phyloP scores from a whole-genome alignment of 352 stramenopile genomes.

The Blastocystis sp. region DNA sequence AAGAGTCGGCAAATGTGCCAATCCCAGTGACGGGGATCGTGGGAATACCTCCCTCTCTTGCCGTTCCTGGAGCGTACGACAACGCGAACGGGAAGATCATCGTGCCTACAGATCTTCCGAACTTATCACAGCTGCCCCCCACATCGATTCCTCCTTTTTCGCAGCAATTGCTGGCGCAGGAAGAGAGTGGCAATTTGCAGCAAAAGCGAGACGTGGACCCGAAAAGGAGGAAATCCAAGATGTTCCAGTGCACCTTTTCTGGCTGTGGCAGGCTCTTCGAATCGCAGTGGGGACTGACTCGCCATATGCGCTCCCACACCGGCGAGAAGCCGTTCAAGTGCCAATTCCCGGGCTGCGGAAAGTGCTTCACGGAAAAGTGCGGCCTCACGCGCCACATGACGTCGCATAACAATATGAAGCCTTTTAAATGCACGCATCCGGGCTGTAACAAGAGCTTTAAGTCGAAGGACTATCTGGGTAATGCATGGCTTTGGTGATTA shows the following conservation, averaged over 20 bases:
- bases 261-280: constrained; percentile 52
- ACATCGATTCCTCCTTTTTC: constrained; percentile 8
- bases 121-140: background rate
- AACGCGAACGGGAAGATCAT: constrained; percentile 47
- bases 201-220: background rate
- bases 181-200: background rate
- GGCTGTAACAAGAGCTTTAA: constrained; percentile 71
- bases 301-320: constrained; percentile 58
- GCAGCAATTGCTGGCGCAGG: constrained; percentile 11
- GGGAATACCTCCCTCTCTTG: background rate
- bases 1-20: constrained; percentile 25
- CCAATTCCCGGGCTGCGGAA: constrained; percentile 50
- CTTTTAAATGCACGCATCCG: constrained; percentile 69
- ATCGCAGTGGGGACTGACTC: constrained; percentile 46
- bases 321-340: constrained; percentile 66
- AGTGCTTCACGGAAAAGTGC: constrained; percentile 71
- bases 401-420: constrained; percentile 69
- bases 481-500: background rate
- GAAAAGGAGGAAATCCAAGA: constrained; percentile 1
- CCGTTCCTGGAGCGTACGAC: constrained; percentile 7
- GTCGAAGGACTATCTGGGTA: constrained; percentile 71
- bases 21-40: constrained; percentile 44
- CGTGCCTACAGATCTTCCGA: constrained; percentile 38
- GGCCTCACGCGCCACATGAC: constrained; percentile 69
- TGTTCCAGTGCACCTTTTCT: constrained; percentile 39